Base-by-base conservation (phyloP, 129 eudicot genomes). In the Gnaphalium uliginosum region DNA sequence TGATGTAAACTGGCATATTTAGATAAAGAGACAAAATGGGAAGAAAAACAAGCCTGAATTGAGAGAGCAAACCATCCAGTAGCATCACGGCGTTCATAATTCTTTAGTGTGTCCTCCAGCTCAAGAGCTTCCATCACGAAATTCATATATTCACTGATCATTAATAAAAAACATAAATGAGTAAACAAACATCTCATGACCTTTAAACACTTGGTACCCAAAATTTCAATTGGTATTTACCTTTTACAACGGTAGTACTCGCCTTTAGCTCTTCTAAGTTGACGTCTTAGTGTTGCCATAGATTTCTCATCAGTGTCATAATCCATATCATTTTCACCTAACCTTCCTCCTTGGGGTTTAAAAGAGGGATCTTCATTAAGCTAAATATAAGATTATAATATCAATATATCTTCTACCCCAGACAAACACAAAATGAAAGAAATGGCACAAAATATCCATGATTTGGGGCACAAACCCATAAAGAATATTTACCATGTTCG, bases 281-380 rank as follows among this genome's bases (percentile, higher is more conserved):
- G 96, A 30, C 96, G 96, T 78, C 98, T 86, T 41, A 93, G 85
- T 57, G 84, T 61, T 33, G 98, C 98, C 98, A 93, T 93, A 53
- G 90, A 75, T 76, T 90, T 93, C 43, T 80, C 91, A 78, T 90
- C 96, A 39, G 92, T 79, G 76, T 93, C 98, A 83, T 93, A 90
- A 76, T 93, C 98, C 98, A 93, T 93, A 74, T 93, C 98, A 83
- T 86, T 90, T 90, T 93, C 98, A 35, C 98, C 96, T 70, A 93
- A 80, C 43, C 84, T 84, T 66, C 98, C 98, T 32, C 98, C 98
- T 93, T 93, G 98, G 19, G 96, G 98, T 73, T 88, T 93, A 60
- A 93, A 93, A 70, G 96, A 82, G 14, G 98, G 96, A 68, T 93
- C 98, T 86, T 88, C 96, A 57, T 65, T 80, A 37, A 93, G 88